phyloP scores from a whole-genome alignment of 31 red algal species.

The Bonnemaisonia californica region DNA sequence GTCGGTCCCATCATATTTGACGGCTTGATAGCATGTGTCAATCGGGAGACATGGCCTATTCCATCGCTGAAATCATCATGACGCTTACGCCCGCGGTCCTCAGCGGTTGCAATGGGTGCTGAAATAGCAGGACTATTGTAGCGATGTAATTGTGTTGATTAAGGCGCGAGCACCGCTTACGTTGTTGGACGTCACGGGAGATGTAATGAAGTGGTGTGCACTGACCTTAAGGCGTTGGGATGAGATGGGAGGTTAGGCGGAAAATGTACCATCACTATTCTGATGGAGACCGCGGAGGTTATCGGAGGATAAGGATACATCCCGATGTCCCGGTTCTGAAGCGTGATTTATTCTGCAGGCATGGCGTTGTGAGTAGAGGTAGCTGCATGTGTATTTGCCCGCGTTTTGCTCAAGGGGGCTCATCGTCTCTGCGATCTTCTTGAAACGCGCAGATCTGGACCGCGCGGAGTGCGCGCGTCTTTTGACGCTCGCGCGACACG shows the following conservation, averaged over 20 bases:
- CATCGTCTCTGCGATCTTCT: too few species aligned
- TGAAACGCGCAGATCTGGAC: too few species aligned
- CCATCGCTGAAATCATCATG: conserved; percentile 57
- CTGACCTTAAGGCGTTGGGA: not conserved
- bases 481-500: too few species aligned
- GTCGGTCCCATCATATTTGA: not conserved
- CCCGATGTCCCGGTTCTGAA: not conserved
- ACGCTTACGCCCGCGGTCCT: conserved; percentile 67
- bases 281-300: not conserved
- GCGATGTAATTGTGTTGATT: conserved; percentile 38
- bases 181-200: not conserved
- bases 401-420: too few species aligned
- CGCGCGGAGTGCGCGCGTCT: too few species aligned
- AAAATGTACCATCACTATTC: not conserved
- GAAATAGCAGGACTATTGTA: conserved; percentile 58
- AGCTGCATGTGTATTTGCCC: too few species aligned
- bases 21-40: conserved; percentile 41
- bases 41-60: conserved; percentile 11
- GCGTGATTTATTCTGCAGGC: not conserved
- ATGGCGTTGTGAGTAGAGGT: not conserved
- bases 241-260: not conserved
- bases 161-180: not conserved
- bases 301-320: not conserved
- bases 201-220: not conserved
- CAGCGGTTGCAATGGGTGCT: conserved; percentile 63